A percentile compares a stretch with the other conserved stretches of the same genome.
phyloP scores from a whole-genome alignment of 2,329 filamentous ascomycete genomes.

The Claviceps pazoutovae region DNA sequence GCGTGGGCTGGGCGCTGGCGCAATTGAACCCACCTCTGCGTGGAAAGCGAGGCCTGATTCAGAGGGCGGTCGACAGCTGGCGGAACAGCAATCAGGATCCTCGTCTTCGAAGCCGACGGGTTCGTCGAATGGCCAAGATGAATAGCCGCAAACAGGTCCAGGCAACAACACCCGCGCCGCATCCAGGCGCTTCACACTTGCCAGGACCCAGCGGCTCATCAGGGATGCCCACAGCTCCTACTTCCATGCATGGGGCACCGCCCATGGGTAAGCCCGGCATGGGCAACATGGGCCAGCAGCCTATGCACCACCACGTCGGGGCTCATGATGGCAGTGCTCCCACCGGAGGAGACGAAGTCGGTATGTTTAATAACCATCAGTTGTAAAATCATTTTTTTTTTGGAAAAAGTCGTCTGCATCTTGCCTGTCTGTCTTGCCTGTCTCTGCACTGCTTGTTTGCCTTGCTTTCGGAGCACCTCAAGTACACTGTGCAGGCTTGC shows the following conservation, averaged over 20 bases:
- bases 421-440: slow-evolving; percentile 23
- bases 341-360: slow-evolving; percentile 70
- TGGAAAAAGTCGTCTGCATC: slow-evolving; percentile 13
- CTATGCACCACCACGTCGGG: slow-evolving; percentile 47
- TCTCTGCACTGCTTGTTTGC: slow-evolving; percentile 17
- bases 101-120: slow-evolving; percentile 74
- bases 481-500: slow-evolving; percentile 7
- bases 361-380: slow-evolving; percentile 76
- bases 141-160: slow-evolving; percentile 67
- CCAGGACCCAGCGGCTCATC: slow-evolving; percentile 51
- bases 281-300: slow-evolving; percentile 45
- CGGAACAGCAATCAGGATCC: slow-evolving; percentile 97
- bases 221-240: slow-evolving; percentile 47
- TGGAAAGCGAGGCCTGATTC: slow-evolving; percentile 89
- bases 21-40: slow-evolving; percentile 82
- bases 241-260: slow-evolving; percentile 43
- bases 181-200: slow-evolving; percentile 47
- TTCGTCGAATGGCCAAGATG: slow-evolving; percentile 92
- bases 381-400: slow-evolving; percentile 53
- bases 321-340: slow-evolving; percentile 40
- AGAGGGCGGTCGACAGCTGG: slow-evolving; percentile 96
- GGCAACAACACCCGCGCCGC: slow-evolving; percentile 41
- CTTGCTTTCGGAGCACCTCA: slow-evolving; percentile 8
- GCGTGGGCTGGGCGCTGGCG: slow-evolving; percentile 96
- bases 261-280: slow-evolving; percentile 54